These are phyloP conservation scores for Saccharum officinarum DNA, from an alignment of 176 grass and related monocot genomes.

Conservation along the genomic window DNA sequence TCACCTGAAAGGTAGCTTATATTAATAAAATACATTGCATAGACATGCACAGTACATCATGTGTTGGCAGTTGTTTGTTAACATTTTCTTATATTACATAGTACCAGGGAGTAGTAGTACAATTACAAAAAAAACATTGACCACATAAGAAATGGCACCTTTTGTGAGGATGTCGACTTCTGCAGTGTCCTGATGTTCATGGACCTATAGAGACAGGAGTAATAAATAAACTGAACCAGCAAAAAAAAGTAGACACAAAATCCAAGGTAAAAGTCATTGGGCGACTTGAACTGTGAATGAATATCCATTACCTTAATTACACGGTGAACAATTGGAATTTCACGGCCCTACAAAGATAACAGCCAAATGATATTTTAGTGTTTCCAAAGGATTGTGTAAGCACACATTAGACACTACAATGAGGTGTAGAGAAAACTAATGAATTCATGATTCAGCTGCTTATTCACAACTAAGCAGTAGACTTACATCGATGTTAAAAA, in stretches of 20 bases:
- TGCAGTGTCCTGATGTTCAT: conserved; percentile 67
- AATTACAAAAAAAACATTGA: neutral
- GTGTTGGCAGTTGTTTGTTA: neutral
- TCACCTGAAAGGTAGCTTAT: conserved; percentile 56
- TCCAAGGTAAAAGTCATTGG: neutral
- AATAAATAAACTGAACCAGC: conserved; percentile 16
- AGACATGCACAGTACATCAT: neutral
- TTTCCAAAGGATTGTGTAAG: conserved; percentile 8
- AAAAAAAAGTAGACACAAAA: neutral
- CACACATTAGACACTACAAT: neutral
- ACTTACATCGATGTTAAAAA: conserved; percentile 78
- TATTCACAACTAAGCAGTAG: neutral
- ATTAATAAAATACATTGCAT: neutral
- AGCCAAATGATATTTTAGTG: conserved; percentile 22
- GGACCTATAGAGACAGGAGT: conserved; percentile 49
- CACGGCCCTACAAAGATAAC: conserved; percentile 51
- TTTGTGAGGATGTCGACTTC: conserved; percentile 90
- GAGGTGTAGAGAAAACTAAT: neutral
- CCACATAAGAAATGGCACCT: conserved; percentile 36
- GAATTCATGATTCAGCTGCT: neutral
- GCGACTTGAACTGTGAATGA: neutral
- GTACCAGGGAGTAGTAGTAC: neutral
- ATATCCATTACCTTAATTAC: conserved; percentile 70
- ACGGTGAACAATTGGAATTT: conserved; percentile 88
- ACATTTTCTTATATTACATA: neutral